These are phyloP conservation scores for Rhizopus microsporus DNA, from an alignment of 371 early-diverging fungal genomes.

Conservation along the genomic window DNA sequence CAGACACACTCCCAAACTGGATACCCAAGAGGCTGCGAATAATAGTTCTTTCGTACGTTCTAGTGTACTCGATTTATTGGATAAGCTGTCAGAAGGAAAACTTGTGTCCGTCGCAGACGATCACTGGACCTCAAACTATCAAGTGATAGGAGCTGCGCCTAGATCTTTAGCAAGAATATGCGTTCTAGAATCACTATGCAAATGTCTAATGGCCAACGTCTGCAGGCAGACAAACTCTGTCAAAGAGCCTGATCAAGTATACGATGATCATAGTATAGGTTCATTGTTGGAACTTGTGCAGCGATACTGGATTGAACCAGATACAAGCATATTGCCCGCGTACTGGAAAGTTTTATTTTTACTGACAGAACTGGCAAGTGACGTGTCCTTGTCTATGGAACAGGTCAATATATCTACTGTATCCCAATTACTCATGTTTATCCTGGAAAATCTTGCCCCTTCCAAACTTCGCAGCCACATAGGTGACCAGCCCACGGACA, in stretches of 20 bases:
- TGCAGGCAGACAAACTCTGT: conserved; percentile 8
- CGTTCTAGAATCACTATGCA: conserved; percentile 37
- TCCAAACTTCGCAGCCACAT: conserved; percentile 18
- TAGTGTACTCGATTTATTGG: conserved; percentile 30
- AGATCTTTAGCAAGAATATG: conserved; percentile 26
- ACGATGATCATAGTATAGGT: conserved; percentile 19
- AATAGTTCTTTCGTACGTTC: conserved; percentile 10
- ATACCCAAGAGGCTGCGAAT: not conserved
- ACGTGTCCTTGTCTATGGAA: conserved; percentile 25
- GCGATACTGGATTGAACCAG: conserved; percentile 42
- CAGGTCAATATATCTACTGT: conserved; percentile 27
- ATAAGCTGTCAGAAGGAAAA: conserved; percentile 30
- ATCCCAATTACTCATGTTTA: conserved; percentile 17
- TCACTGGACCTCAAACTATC: conserved; percentile 28
- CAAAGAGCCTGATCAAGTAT: not conserved
- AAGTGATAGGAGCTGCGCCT: conserved; percentile 4
- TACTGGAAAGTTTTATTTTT: conserved; percentile 30
- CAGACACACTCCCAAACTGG: not conserved
- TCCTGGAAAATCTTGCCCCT: conserved; percentile 31
- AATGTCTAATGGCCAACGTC: conserved; percentile 26
- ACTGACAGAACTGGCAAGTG: conserved; percentile 36
- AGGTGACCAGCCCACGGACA: conserved; percentile 10
- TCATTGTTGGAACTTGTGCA: conserved; percentile 32
- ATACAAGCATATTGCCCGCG: conserved; percentile 12
- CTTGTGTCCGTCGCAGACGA: conserved; percentile 30